Base-by-base conservation (phyloP, 768 basidiomycete species). In the Mycena filopes region DNA sequence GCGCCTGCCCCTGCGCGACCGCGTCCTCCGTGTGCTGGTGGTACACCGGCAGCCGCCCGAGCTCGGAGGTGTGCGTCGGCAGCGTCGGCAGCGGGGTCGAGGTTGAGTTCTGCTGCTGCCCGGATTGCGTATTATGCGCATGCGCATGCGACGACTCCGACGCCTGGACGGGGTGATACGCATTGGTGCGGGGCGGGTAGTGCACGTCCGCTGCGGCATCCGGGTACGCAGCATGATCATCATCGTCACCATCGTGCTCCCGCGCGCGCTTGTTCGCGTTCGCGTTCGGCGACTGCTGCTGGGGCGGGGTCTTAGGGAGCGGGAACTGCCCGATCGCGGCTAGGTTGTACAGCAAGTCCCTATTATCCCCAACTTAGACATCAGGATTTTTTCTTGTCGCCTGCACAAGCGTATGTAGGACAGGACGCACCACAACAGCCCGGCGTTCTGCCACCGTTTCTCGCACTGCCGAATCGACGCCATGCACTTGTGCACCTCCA, bases 401-500 rank as follows among this genome's bases (percentile, higher is more conserved):
- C 23, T 10, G 11, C 4, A 5, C 23, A n/a, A 59, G 11, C 23
- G 12, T 12, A 20, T 8, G 3, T 49, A 23, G 13, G n/a, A 28
- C 16, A 41, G 11, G 1, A 23, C 40, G 20, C 43, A 66, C 84
- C 78, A 78, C 42, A 71, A 77, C 40, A 82, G 73, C 25, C 83
- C 84, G 13, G 82, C 79, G 18, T 77, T 69, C 36, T 74, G 76
- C 79, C 80, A 83, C 83, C 79, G 75, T 62, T 65, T 55, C 66
- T 86, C 84, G 26, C 76, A 77, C 18, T 63, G 65, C 47, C 77
- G 77, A 23, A 90, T 77, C 2, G 84, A 77, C 15, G 85, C 77
- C 73, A 89, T 79, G 72, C 88, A 90, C 58, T 82, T 82, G 60
- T 85, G 80, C 8, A 92, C 87, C 68, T 90, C 88, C 45, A 80